These are phyloP conservation scores for Dendrocalamus latiflorus DNA, from an alignment of 202 grass and related monocot species.

Conservation along the genomic window DNA sequence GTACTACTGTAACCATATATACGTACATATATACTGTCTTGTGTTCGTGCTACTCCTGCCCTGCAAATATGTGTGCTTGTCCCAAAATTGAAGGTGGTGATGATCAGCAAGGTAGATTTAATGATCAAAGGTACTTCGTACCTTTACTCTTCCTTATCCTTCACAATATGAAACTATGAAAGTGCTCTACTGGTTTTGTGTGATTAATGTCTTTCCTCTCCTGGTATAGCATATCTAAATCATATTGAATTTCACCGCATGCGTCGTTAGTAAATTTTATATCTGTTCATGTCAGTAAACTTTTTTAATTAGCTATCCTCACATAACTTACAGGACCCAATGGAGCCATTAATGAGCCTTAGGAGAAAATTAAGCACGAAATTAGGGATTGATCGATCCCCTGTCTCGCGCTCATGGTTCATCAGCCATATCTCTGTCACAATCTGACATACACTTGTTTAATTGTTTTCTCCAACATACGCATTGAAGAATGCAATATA, in stretches of 20 bases:
- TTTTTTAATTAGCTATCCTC: not conserved
- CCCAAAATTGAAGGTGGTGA: not conserved
- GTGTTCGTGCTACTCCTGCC: not conserved
- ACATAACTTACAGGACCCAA: conserved; percentile 22
- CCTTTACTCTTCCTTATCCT: not conserved
- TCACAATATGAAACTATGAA: not conserved
- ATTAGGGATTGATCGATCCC: conserved; percentile 25
- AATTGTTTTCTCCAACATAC: not conserved
- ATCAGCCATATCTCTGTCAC: conserved; percentile 25
- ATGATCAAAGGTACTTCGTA: not conserved
- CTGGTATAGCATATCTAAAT: not conserved
- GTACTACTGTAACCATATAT: not conserved
- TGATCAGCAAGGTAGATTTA: not conserved
- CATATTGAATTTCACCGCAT: not conserved
- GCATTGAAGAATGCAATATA: not conserved
- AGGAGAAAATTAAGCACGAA: conserved; percentile 42
- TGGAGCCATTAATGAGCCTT: conserved; percentile 20
- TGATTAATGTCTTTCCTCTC: not conserved
- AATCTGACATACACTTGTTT: conserved; percentile 9
- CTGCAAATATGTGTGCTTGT: conserved; percentile 25
- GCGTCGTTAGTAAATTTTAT: not conserved
- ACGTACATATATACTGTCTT: not conserved
- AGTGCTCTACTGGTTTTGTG: not conserved
- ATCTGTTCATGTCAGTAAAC: not conserved
- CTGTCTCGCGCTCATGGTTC: conserved; percentile 22